Conservation (phyloP, 441 rosid genomes). For the Erodium chrysanthum region DNA sequence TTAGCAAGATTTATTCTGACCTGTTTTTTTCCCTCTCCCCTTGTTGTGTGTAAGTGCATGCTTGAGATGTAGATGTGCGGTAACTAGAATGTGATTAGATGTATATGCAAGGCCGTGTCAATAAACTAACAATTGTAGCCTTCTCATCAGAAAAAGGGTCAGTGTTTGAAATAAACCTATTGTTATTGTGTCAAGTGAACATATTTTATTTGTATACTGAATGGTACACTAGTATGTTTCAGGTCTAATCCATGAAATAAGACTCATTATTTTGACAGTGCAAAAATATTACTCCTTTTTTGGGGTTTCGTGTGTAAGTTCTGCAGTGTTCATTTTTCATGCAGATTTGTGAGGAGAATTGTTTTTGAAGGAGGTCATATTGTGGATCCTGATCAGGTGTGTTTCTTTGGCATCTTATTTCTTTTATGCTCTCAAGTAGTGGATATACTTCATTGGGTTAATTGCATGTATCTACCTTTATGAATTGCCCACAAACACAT, state of each 20-base stretch:
- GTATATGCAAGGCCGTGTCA: background rate
- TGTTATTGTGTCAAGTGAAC: background rate
- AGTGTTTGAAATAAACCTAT: background rate
- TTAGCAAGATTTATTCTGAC: background rate
- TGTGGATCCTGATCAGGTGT: slow-evolving; percentile 75
- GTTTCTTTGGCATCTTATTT: slow-evolving; percentile 2
- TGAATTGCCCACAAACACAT: too few species aligned
- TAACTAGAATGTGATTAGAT: background rate
- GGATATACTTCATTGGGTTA: slow-evolving; percentile 8
- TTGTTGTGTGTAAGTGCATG: background rate
- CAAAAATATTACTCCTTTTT: background rate
- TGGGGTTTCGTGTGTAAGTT: background rate
- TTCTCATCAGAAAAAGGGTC: slow-evolving; percentile 3
- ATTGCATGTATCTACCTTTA: too few species aligned
- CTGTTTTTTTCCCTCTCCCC: background rate
- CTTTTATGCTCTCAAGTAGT: slow-evolving; percentile 5
- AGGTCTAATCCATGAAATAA: background rate
- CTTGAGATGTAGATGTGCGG: background rate
- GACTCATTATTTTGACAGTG: background rate
- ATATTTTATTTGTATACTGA: background rate
- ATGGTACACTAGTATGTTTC: background rate
- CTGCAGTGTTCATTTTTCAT: slow-evolving; percentile 10
- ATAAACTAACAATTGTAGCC: background rate
- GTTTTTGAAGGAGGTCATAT: slow-evolving; percentile 85
- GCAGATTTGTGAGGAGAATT: slow-evolving; percentile 58